phyloP scores from a whole-genome alignment of 257 asterid species.

The Nicotiana tabacum region DNA sequence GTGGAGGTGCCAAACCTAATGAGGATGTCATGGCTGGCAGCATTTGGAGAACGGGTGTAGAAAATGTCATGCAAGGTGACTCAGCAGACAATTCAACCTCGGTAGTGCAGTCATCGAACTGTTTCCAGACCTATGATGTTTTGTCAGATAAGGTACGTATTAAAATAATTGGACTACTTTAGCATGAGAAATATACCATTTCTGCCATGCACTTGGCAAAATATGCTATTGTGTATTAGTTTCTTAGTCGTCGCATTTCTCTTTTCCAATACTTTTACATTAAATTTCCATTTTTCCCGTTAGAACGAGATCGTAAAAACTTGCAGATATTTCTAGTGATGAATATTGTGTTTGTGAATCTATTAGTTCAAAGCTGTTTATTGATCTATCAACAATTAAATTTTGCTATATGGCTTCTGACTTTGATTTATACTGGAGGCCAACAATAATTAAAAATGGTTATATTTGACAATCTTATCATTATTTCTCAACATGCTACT shows the following conservation, averaged over 20 bases:
- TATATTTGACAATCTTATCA: slow-evolving; percentile 13
- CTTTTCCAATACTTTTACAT: background rate
- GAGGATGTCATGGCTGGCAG: slow-evolving; percentile 35
- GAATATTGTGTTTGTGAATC: background rate
- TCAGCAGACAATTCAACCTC: slow-evolving; percentile 34
- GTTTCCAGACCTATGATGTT: slow-evolving; percentile 42
- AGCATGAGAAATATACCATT: background rate
- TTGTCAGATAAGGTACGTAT: slow-evolving; percentile 54
- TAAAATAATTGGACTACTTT: slow-evolving; percentile 3
- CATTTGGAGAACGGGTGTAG: slow-evolving; percentile 51
- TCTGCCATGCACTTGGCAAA: background rate
- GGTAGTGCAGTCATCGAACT: slow-evolving; percentile 39
- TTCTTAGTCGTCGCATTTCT: background rate
- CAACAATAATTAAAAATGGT: background rate
- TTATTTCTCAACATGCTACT: slow-evolving; percentile 10
- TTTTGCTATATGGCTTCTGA: background rate
- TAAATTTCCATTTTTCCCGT: background rate
- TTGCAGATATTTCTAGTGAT: background rate
- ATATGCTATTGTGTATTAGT: background rate
- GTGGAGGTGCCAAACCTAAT: slow-evolving; percentile 32
- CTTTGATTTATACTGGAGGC: background rate
- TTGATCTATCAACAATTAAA: background rate
- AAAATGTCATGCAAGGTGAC: slow-evolving; percentile 39
- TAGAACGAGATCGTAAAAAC: background rate
- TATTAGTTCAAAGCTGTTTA: background rate